phyloP scores from a whole-genome alignment of 768 basidiomycete genomes.

The Boletus rex-veris region DNA sequence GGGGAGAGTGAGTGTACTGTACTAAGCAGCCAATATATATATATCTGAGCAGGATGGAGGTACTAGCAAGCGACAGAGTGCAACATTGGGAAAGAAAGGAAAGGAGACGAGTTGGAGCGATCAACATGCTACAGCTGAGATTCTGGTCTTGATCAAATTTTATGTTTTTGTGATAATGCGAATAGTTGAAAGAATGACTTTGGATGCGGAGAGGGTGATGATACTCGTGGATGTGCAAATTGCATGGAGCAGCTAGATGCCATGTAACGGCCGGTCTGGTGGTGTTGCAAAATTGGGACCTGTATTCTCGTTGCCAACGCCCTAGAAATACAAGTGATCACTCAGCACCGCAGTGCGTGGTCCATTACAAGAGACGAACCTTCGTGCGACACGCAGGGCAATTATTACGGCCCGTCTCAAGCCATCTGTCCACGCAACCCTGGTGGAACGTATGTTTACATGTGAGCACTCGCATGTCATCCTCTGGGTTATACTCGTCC shows the following conservation, averaged over 20 bases:
- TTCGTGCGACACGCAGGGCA: constrained; percentile 88
- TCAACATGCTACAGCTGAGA: constrained; percentile 28
- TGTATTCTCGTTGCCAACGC: constrained; percentile 22
- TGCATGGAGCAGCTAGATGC: constrained; percentile 2
- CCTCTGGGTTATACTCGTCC: constrained; percentile 76
- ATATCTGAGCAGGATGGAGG: constrained; percentile 21
- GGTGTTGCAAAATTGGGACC: constrained; percentile 7
- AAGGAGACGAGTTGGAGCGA: constrained; percentile 7
- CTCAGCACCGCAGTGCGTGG: not conserved
- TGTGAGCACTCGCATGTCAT: constrained; percentile 73
- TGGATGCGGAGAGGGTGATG: not conserved
- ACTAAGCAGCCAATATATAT: constrained; percentile 25
- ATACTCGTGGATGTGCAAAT: not conserved
- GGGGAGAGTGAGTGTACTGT: constrained; percentile 7
- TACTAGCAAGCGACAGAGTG: constrained; percentile 7
- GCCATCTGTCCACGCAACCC: constrained; percentile 84
- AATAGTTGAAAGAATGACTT: constrained; percentile 19
- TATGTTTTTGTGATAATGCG: constrained; percentile 10
- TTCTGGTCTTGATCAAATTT: constrained; percentile 9
- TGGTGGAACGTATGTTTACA: constrained; percentile 93
- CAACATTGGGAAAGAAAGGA: constrained; percentile 6
- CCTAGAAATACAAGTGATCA: constrained; percentile 9
- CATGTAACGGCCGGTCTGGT: constrained; percentile 1
- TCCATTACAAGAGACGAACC: constrained; percentile 37
- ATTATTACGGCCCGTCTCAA: constrained; percentile 80